Conservation (phyloP, 768 basidiomycete species). For the Lactifluus echinatus region DNA sequence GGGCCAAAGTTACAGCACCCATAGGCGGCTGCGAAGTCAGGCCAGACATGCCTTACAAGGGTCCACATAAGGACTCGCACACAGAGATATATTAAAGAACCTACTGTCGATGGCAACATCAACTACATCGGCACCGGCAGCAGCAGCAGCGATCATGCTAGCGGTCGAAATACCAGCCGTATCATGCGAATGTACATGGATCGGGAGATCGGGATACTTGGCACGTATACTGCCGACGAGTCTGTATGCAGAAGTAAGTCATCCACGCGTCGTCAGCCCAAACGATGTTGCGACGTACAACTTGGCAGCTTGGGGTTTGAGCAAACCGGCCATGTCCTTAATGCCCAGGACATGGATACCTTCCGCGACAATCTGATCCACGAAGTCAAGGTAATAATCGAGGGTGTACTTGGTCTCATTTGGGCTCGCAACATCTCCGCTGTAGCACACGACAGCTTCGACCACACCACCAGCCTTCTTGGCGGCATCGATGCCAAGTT, state of each 20-base stretch:
- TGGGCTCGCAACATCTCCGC: constrained; percentile 90
- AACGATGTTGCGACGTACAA: constrained; percentile 44
- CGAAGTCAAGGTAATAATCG: constrained; percentile 94
- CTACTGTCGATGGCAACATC: constrained; percentile 97
- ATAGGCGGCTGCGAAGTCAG: constrained; percentile 98
- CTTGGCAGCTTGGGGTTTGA: constrained; percentile 91
- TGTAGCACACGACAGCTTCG: constrained; percentile 97
- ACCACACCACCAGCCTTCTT: constrained; percentile 99
- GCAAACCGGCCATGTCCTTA: constrained; percentile 97
- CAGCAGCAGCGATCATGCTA: constrained; percentile 94
- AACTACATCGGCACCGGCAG: constrained; percentile 96
- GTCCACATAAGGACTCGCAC: constrained; percentile 15
- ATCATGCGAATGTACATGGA: constrained; percentile 99
- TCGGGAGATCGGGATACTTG: constrained; percentile 94
- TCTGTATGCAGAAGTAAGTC: constrained; percentile 33
- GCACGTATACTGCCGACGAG: constrained; percentile 91
- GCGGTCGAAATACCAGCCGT: constrained; percentile 97
- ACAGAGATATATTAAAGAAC: constrained; percentile 25
- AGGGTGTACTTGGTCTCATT: constrained; percentile 97
- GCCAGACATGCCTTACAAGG: constrained; percentile 84
- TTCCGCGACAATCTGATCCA: constrained; percentile 85
- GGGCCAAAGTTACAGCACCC: constrained; percentile 91
- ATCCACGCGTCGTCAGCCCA: not conserved
- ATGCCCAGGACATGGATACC: constrained; percentile 96
- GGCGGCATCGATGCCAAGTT: constrained; percentile 96